phyloP scores from a whole-genome alignment of 2,329 filamentous ascomycete species.

The Ascosphaera apis region DNA sequence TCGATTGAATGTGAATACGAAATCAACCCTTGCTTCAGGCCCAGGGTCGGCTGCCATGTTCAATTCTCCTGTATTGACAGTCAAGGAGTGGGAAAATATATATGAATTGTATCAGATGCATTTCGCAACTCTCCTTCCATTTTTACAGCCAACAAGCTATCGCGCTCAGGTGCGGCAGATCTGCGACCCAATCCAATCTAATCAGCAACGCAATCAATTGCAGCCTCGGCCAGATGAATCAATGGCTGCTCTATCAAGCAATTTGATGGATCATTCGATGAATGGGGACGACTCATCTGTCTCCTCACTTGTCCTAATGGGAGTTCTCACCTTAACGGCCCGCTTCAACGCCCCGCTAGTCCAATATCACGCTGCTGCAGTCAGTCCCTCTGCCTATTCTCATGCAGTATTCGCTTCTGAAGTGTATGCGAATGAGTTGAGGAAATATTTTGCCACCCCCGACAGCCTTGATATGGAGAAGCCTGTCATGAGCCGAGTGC shows the following conservation, averaged over 20 bases:
- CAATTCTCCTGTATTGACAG: conserved; percentile 26
- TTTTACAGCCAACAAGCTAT: conserved; percentile 32
- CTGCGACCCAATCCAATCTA: conserved; percentile 6
- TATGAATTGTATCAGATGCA: conserved; percentile 36
- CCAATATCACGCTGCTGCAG: conserved; percentile 25
- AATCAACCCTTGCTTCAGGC: too few species aligned
- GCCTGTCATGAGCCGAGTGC: conserved; percentile 27
- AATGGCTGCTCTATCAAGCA: too few species aligned
- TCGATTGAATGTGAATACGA: too few species aligned
- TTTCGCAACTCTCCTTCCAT: conserved; percentile 32
- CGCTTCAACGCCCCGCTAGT: conserved; percentile 29
- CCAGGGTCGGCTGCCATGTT: too few species aligned
- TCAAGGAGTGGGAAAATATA: conserved; percentile 32
- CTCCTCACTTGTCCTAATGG: conserved; percentile 28
- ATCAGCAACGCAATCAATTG: conserved; percentile 4
- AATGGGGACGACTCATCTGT: conserved; percentile 14
- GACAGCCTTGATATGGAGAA: conserved; percentile 19
- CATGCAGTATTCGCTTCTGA: conserved; percentile 29
- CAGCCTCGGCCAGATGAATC: too few species aligned
- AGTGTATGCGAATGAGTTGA: conserved; percentile 30
- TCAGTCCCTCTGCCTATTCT: conserved; percentile 17
- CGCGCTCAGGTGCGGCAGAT: conserved; percentile 24
- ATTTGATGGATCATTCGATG: conserved; percentile 11
- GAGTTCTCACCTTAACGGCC: conserved; percentile 32
- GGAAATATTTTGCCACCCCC: conserved; percentile 21